Conservation (phyloP, 768 basidiomycete species). For the Panellus pusillus region DNA sequence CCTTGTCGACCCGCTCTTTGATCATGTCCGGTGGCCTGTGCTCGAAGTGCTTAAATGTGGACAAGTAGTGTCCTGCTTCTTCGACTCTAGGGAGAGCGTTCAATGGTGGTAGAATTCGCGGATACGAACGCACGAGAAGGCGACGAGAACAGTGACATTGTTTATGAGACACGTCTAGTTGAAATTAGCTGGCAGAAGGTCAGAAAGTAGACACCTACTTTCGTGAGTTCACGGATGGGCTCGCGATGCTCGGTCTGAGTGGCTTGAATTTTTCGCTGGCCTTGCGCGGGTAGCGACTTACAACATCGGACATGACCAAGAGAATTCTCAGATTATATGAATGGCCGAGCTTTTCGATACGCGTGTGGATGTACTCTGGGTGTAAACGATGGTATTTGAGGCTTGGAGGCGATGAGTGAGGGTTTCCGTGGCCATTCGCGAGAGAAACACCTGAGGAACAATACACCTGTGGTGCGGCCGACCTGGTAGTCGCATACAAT, state of each 20-base stretch:
- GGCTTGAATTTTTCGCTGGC: neutral
- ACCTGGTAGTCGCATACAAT: conserved; percentile 95
- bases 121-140: conserved; percentile 72
- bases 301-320: conserved; percentile 89
- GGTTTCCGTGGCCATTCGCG: neutral
- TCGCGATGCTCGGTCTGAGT: conserved; percentile 86
- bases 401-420: conserved; percentile 39
- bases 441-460: conserved; percentile 77
- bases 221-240: conserved; percentile 89
- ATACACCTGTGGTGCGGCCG: conserved; percentile 86
- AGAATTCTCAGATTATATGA: conserved; percentile 84
- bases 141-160: conserved; percentile 87
- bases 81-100: conserved; percentile 56
- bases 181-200: conserved; percentile 4
- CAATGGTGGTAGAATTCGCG: neutral
- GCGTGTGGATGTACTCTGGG: conserved; percentile 92
- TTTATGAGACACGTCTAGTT: conserved; percentile 82
- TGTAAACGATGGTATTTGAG: conserved; percentile 94
- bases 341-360: conserved; percentile 83
- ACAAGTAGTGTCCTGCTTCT: conserved; percentile 90
- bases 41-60: conserved; percentile 91
- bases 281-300: conserved; percentile 41
- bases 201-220: conserved; percentile 41
- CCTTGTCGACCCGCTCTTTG: conserved; percentile 91
- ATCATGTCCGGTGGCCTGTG: conserved; percentile 91